Conservation (phyloP, 345 rosid genomes). For the Laguncularia racemosa region DNA sequence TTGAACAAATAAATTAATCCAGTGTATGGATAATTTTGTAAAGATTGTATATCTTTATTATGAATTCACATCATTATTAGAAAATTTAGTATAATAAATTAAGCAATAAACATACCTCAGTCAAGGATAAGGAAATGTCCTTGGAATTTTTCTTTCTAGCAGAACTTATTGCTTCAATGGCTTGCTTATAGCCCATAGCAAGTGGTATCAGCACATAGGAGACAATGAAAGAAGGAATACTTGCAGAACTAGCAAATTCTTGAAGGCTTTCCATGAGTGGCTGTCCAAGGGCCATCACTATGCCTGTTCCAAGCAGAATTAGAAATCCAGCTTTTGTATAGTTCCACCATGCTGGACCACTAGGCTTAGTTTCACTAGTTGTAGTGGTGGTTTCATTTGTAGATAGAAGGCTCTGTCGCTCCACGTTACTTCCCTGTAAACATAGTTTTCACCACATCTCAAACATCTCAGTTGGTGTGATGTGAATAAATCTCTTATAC, state of each 20-base stretch:
- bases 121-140: conserved; percentile 30
- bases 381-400: background rate
- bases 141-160: conserved; percentile 23
- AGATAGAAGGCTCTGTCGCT: conserved; percentile 16
- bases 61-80: no score
- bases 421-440: conserved; percentile 11
- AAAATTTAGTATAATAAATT: no score
- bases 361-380: background rate
- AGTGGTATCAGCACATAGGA: conserved; percentile 38
- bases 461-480: background rate
- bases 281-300: conserved; percentile 16
- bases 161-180: conserved; percentile 11
- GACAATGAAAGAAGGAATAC: conserved; percentile 28
- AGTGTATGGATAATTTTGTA: no score
- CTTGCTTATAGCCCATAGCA: conserved; percentile 24
- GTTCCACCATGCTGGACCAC: conserved; percentile 24
- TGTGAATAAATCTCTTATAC: background rate
- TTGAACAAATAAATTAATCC: no score
- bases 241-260: conserved; percentile 18
- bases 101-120: conserved; percentile 24
- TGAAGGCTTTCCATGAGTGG: conserved; percentile 25
- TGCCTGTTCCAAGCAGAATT: conserved; percentile 26
- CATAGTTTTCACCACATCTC: background rate
- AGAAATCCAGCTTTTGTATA: conserved; percentile 21
- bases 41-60: no score